Evolutionary conservation across 2,329 filamentous ascomycete genomes (phyloP).

Genomic region (Zelopaecilomyces penicillatus): DNA sequence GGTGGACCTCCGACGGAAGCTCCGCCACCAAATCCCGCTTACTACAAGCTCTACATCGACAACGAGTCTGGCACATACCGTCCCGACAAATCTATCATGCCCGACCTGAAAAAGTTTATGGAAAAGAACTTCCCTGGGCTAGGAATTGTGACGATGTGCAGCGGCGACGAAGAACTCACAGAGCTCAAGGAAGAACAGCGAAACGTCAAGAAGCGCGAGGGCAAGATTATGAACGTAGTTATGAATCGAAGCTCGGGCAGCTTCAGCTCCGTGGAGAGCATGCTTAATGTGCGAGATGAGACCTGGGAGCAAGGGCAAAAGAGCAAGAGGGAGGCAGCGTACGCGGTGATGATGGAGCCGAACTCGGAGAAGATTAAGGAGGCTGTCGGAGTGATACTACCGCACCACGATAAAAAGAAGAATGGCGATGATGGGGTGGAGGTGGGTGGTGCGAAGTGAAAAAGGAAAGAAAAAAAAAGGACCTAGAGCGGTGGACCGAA

Average conservation of each 20-base stretch:
- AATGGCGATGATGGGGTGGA: neutral
- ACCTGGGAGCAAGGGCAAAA: constrained; percentile 31
- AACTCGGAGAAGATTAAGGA: constrained; percentile 28
- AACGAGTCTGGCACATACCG: constrained; percentile 93
- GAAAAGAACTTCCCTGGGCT: constrained; percentile 68
- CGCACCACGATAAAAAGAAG: constrained; percentile 13
- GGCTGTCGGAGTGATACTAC: constrained; percentile 19
- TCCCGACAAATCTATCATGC: constrained; percentile 69
- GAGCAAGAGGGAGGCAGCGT: constrained; percentile 45
- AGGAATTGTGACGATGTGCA: constrained; percentile 65
- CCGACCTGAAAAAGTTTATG: constrained; percentile 62
- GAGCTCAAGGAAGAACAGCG: constrained; percentile 70
- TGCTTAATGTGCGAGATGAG: constrained; percentile 37
- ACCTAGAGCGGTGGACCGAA: no score
- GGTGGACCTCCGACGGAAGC: constrained; percentile 36
- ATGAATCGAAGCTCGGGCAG: constrained; percentile 47
- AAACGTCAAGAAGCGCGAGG: constrained; percentile 61
- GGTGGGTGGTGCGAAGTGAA: neutral
- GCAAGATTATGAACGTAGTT: constrained; percentile 43
- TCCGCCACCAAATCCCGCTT: constrained; percentile 39
- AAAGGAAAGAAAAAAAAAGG: neutral
- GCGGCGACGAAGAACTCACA: constrained; percentile 65
- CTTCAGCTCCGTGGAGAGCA: constrained; percentile 45
- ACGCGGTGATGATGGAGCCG: constrained; percentile 44
- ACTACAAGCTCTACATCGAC: constrained; percentile 85